Base-by-base conservation (phyloP, 768 basidiomycete species). In the Candolleomyces aberdarensis region DNA sequence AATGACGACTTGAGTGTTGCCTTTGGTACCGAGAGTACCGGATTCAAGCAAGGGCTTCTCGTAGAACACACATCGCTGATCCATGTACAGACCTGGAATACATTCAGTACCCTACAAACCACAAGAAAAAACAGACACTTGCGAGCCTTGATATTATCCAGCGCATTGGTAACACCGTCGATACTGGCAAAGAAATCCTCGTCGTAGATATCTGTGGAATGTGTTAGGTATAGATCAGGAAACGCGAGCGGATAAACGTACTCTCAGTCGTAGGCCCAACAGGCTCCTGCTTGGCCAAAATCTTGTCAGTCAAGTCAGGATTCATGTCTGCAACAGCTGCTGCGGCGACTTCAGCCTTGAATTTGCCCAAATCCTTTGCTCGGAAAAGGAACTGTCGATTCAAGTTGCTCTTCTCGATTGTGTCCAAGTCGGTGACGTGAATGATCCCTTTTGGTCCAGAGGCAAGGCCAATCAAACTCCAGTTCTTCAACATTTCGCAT, bases 401-500 rank as follows among this genome's bases (percentile, higher is more conserved):
- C 58, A 99, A 76, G 74, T 99, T 99, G 67, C 92, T 95, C 84
- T 99, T 99, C 80, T 99, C 97, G 71, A 99, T 99, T 32, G 96
- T 98, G 74, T 99, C 97, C 67, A 99, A 75, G 74, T 99, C 97
- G 5, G 97, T 98, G 59, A 98, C 93, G 67, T 96, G 87, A 59
- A 99, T 92, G 56, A 82, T 76, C 10, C 92, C 97, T 46, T 86
- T 80, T 15, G 84, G 79, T 11, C 92, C 92, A 32, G 88, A 84
- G 7, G 85, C 96, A 50, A 99, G 78, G 62, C 97, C 97, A 83
- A 98, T 96, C 94, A 98, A 92, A 65, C 92, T 91, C 97, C 97
- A 99, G 75, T 98, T 99, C 82, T 99, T 99, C 68, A 99, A 78
- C 97, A 98, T 98, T 78, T 99, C 97, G 71, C 97, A 99, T 19